Conservation (phyloP, 768 basidiomycete species). For the Leucocoprinus sp. region DNA sequence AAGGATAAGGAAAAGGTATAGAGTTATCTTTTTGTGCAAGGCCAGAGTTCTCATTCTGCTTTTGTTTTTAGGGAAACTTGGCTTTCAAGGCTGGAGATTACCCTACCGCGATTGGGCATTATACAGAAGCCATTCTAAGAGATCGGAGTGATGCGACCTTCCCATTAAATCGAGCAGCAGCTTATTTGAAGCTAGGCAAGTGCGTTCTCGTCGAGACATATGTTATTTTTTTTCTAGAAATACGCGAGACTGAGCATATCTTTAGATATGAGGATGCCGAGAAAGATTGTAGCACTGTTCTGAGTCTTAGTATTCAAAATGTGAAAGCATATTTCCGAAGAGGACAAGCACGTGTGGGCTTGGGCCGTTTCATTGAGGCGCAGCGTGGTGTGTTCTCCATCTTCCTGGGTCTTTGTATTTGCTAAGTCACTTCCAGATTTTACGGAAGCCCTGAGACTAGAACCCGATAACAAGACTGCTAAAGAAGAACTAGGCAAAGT, state of each 20-base stretch:
- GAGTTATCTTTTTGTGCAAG: background rate
- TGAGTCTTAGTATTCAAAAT: constrained; percentile 48
- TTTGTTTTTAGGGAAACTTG: constrained; percentile 59
- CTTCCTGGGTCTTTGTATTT: background rate
- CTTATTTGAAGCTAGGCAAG: constrained; percentile 94
- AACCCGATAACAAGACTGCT: constrained; percentile 56
- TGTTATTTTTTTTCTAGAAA: background rate
- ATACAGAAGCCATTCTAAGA: constrained; percentile 70
- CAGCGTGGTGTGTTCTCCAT: constrained; percentile 41
- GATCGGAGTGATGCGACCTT: constrained; percentile 69
- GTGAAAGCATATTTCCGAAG: constrained; percentile 77
- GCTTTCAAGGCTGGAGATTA: constrained; percentile 81
- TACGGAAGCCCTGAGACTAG: constrained; percentile 43
- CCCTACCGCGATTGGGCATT: constrained; percentile 75
- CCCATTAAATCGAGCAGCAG: constrained; percentile 82
- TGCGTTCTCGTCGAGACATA: constrained; percentile 37
- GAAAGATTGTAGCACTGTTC: constrained; percentile 64
- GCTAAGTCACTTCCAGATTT: constrained; percentile 42
- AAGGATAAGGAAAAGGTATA: constrained; percentile 30
- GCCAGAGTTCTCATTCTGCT: background rate
- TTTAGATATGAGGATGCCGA: constrained; percentile 71
- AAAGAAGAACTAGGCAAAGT: constrained; percentile 55
- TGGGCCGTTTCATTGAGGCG: constrained; percentile 51
- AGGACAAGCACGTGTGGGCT: constrained; percentile 57
- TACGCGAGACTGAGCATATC: constrained; percentile 3